Evolutionary conservation across 2,329 filamentous ascomycete genomes (phyloP), one percentile per base, ranked within the genome.

Genomic region (Tympanopsis confertula): DNA sequence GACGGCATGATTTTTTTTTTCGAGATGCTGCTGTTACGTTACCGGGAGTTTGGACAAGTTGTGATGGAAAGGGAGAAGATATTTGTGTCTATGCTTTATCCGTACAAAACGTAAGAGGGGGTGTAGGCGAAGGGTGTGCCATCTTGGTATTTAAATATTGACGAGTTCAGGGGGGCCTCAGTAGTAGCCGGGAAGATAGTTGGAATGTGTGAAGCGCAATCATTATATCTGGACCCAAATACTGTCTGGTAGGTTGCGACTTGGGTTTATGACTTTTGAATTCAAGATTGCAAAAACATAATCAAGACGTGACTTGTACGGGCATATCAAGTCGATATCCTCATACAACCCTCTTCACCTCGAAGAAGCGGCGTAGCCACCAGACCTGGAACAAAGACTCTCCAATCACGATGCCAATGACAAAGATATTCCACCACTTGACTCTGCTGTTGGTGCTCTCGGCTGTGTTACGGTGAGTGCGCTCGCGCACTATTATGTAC

Each of bases 371-470:
- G 68, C 94, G 91, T 58, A 98, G 64, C 88, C 91, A 98, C 89
- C 91, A 98, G 47, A 98, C 89, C 68, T 98, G 91, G 71, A 98
- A 98, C 47, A 95, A 68, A 43, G 87, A 91, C 68, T 96, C 86
- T 52, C 83, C 87, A 47, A 93, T 71, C 45, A 98, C 74, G 37
- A 96, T 78, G 40, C 78, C 74, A 46, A 98, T 78, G 63, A 98
- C 88, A 63, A 96, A 96, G 51, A 96, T 74, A 61, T 91, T 95
- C 91, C 91, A 98, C 91, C 91, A 98, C 71, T 98, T 98, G 58
- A 98, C 91, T 48, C 91, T 76, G 50, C 78, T 75, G 63, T 98
- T 98, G 53, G 91, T 98, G 73, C 88, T 95, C 69, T 98, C 91
- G 46, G 91, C 91, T 7, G 91, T 98, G 68, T 98, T 98, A 58